Conservation (phyloP, 2,329 filamentous ascomycete species). For the Hypoxylon sp. region DNA sequence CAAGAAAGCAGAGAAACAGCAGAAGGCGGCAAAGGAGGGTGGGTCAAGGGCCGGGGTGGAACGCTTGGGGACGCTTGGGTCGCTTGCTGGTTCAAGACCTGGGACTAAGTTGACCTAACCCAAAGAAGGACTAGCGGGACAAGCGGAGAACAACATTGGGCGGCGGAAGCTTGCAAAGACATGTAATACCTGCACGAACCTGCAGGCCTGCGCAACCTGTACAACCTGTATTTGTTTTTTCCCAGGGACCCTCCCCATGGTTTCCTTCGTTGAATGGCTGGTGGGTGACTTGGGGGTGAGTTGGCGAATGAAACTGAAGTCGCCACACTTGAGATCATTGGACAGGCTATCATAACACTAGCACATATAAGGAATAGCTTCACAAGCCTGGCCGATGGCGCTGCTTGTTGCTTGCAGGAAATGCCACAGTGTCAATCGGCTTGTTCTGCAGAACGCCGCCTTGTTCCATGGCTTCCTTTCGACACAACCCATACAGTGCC, state of each 20-base stretch:
- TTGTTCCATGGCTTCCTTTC: constrained; percentile 13
- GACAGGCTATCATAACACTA: constrained; percentile 31
- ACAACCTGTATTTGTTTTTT: constrained; percentile 18
- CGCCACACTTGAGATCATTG: constrained; percentile 46
- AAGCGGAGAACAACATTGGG: constrained; percentile 34
- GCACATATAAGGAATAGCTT: constrained; percentile 19
- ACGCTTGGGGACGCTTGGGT: constrained; percentile 36
- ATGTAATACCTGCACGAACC: constrained; percentile 36
- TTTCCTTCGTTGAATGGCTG: constrained; percentile 24
- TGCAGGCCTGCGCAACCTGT: constrained; percentile 16
- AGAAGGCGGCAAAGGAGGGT: constrained; percentile 44
- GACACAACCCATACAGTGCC: constrained; percentile 25
- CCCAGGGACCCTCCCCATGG: constrained; percentile 12
- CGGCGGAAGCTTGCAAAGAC: constrained; percentile 36
- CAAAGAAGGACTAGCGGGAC: constrained; percentile 24
- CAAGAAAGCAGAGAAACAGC: constrained; percentile 34
- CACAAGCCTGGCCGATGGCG: constrained; percentile 37
- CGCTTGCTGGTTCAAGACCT: constrained; percentile 38
- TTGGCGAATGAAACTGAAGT: constrained; percentile 42
- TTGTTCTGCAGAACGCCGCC: constrained; percentile 35
- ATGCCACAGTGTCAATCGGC: constrained; percentile 46
- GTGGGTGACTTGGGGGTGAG: constrained; percentile 10
- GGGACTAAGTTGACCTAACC: constrained; percentile 10
- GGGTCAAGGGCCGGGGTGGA: constrained; percentile 24
- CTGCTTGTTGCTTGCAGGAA: constrained; percentile 41